A percentile compares a stretch with the other conserved stretches of the same genome.
phyloP scores from a whole-genome alignment of 306 rosid species.

The Pueraria montana region DNA sequence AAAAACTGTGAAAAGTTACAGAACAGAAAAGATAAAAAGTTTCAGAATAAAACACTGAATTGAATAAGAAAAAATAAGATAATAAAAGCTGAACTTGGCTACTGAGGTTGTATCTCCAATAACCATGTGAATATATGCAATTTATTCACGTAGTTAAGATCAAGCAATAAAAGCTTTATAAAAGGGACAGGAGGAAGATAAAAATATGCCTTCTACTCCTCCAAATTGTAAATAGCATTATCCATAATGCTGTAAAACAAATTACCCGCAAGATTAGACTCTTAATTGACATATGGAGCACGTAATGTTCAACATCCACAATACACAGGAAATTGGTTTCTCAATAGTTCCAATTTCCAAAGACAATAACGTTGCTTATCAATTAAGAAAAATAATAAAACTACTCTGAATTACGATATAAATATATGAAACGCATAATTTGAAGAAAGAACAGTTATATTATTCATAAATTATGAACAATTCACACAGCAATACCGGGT shows the following conservation, averaged over 20 bases:
- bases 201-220: not conserved
- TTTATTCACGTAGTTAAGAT: not conserved
- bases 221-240: not conserved
- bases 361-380: not conserved
- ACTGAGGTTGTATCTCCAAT: not conserved
- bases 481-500: not conserved
- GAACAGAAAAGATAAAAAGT: not conserved
- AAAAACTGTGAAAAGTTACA: not conserved
- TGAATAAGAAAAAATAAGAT: not conserved
- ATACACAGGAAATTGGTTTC: conserved; percentile 1
- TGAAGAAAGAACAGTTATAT: not conserved
- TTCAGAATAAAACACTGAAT: not conserved
- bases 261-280: not conserved
- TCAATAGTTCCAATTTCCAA: not conserved
- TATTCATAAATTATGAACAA: conserved; percentile 5
- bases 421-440: not conserved
- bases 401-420: not conserved
- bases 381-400: not conserved
- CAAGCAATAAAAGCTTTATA: not conserved
- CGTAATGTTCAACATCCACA: conserved; percentile 18
- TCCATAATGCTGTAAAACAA: not conserved
- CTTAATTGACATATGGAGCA: not conserved
- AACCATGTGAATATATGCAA: not conserved
- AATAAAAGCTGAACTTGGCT: not conserved
- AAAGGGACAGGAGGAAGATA: not conserved